These are phyloP conservation scores for Trichophyton simii DNA, from an alignment of 2,329 filamentous ascomycete genomes.

Conservation along the genomic window DNA sequence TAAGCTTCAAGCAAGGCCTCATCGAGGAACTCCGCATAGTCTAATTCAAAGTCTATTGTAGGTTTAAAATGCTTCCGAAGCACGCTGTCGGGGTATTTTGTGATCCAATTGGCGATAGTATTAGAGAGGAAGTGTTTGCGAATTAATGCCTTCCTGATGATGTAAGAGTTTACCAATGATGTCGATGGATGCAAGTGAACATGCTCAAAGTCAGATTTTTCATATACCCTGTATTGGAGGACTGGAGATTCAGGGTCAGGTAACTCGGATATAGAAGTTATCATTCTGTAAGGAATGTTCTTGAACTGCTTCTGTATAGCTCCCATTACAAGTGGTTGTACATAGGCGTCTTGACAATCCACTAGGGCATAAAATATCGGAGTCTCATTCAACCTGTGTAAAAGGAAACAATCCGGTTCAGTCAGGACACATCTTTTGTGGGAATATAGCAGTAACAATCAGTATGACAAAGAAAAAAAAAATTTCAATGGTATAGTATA, in stretches of 20 bases:
- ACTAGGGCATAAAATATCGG: constrained; percentile 55
- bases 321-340: constrained; percentile 68
- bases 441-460: neutral
- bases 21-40: constrained; percentile 93
- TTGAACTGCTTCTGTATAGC: constrained; percentile 56
- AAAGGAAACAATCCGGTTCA: neutral
- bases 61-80: constrained; percentile 61
- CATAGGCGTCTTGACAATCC: constrained; percentile 77
- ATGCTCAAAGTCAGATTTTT: constrained; percentile 72
- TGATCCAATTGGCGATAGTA: constrained; percentile 72
- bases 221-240: constrained; percentile 77
- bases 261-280: constrained; percentile 40
- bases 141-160: constrained; percentile 92
- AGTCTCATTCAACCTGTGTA: constrained; percentile 8
- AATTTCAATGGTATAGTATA: neutral
- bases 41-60: constrained; percentile 78
- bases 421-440: neutral
- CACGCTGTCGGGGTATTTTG: constrained; percentile 63
- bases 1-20: constrained; percentile 84
- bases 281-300: constrained; percentile 41
- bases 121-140: constrained; percentile 85
- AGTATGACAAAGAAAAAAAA: no score
- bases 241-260: constrained; percentile 38
- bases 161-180: constrained; percentile 71
- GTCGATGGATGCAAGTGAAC: constrained; percentile 49